Evolutionary conservation across 495 filamentous ascomycete genomes (phyloP).

Genomic region (Trichoderma asperelloides): DNA sequence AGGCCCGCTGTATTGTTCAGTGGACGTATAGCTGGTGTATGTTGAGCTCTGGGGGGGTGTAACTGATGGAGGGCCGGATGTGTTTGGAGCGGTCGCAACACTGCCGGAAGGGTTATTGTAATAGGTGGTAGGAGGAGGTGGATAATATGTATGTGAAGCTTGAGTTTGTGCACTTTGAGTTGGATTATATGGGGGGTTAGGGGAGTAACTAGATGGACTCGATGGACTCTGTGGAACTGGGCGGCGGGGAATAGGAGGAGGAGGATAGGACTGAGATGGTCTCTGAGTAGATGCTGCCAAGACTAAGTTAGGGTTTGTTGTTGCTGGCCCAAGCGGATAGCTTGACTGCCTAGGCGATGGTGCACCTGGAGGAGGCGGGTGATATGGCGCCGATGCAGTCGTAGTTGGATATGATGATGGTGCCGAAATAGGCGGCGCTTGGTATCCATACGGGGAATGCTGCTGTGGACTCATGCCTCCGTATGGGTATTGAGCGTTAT

Average conservation of each 20-base stretch:
- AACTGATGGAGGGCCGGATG: background rate
- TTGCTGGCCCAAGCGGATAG: background rate
- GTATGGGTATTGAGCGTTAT: background rate
- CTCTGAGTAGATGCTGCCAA: background rate
- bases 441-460: background rate
- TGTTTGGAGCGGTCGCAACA: background rate
- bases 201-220: background rate
- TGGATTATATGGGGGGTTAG: background rate
- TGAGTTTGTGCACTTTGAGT: background rate
- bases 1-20: background rate
- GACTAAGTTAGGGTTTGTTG: background rate
- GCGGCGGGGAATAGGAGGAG: background rate
- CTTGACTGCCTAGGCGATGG: background rate
- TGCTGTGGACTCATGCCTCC: background rate
- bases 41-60: background rate
- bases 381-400: background rate
- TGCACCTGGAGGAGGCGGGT: background rate
- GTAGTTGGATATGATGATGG: background rate
- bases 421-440: background rate
- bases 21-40: background rate
- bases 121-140: background rate
- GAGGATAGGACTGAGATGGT: background rate
- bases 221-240: background rate
- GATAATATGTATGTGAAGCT: background rate
- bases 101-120: background rate